Evolutionary conservation across 345 rosid genomes (phyloP), one percentile per base, ranked within the genome.

Genomic region (Nasturtium officinale): DNA sequence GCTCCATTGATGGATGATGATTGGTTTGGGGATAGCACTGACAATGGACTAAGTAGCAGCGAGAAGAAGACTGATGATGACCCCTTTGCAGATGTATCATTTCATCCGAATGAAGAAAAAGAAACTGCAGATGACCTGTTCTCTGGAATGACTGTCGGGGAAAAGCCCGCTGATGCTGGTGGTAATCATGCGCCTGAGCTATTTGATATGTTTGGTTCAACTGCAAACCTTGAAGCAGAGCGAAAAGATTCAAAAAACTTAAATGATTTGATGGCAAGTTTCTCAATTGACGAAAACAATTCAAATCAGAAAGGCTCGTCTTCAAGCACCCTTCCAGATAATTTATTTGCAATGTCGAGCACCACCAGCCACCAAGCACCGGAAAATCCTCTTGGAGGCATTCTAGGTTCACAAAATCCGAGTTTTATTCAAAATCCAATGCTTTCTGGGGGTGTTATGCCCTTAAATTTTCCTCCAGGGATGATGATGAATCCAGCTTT

Each of bases 51-150:
- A 56, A 79, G 80, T 69, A 61, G 61, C 66, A 78, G 58, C 2
- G 81, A 87, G 50, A 80, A 64, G 67, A 81, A 85, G 75, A 77
- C 63, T 61, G 87, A 83, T 25, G 91, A 88, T 37, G 97, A 89
- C 54, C 97, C 96, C 32, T 92, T 95, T 82, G 90, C 90, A 52
- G 97, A 83, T 74, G 97, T 95, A 58, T 89, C 91, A 46, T 95
- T 95, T 80, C 92, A 85, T 78, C 56, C 83, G 10, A 81, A 56
- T 60, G 83, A 75, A 74, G 81, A 58, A 72, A 76, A 76, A 74
- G 87, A 80, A 52, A 80, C 7, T 25, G 55, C 58, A 21, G 86
- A 85, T 20, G 96, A 89, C 77, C 82, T 95, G 47, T 95, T 95
- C 84, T 84, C 96, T 37, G 96, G 96, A 66, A 84, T 95, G 96